These are phyloP conservation scores for Piloderma croceum DNA, from an alignment of 768 basidiomycete species.

Conservation along the genomic window DNA sequence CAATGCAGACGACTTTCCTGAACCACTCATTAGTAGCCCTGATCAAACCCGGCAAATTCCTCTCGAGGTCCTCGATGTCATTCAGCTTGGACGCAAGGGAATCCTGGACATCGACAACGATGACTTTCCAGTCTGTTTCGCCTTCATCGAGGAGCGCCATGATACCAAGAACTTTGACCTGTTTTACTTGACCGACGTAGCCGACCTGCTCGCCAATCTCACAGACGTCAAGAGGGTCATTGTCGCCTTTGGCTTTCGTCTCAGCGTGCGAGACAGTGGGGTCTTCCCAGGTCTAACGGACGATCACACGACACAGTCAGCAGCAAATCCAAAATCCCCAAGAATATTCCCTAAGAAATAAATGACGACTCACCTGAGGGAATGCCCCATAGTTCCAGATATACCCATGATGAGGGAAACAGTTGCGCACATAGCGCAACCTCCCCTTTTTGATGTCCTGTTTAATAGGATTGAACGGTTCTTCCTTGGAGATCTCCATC, in stretches of 20 bases:
- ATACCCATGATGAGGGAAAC: slow-evolving; percentile 99
- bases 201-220: slow-evolving; percentile 99
- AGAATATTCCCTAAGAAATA: neutral
- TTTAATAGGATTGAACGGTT: slow-evolving; percentile 99
- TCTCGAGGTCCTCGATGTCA: slow-evolving; percentile 98
- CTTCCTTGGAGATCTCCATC: slow-evolving; percentile 99
- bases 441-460: slow-evolving; percentile 98
- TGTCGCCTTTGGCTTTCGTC: slow-evolving; percentile 98
- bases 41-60: slow-evolving; percentile 94
- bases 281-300: slow-evolving; percentile 94
- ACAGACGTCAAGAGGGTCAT: slow-evolving; percentile 98
- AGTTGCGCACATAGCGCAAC: slow-evolving; percentile 96
- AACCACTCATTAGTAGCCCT: slow-evolving; percentile 99
- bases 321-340: neutral
- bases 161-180: slow-evolving; percentile 99
- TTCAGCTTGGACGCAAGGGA: slow-evolving; percentile 95
- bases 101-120: slow-evolving; percentile 94
- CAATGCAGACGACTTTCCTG: slow-evolving; percentile 47
- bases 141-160: slow-evolving; percentile 99
- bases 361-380: slow-evolving; percentile 69
- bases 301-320: neutral
- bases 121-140: slow-evolving; percentile 99
- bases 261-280: slow-evolving; percentile 81
- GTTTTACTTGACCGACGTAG: slow-evolving; percentile 95
- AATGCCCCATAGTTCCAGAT: slow-evolving; percentile 99